Evolutionary conservation across 257 asterid genomes (phyloP), one percentile per base, ranked within the genome.

Genomic region (Paulownia fortunei): DNA sequence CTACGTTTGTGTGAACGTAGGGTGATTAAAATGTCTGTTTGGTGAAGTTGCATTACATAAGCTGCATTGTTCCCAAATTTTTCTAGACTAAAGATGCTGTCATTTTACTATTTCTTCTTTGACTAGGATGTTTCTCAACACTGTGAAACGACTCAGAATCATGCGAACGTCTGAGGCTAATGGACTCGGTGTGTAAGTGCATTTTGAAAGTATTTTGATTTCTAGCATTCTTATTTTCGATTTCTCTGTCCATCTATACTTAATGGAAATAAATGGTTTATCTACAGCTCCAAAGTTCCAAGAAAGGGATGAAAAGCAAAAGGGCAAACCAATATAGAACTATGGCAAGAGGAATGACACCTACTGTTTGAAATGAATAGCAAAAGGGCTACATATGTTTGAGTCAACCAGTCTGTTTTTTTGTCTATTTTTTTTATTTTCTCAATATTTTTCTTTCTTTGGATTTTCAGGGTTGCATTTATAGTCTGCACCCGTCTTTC

Each of bases 61-160:
- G 36, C 2, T 30, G 2, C 3, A 30, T 30, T 30, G 2, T 30
- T 4, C 36, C 36, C 36, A 30, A 30, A 30, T 1, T 30, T 30
- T n/a, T n/a, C n/a, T 30, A 30, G 36, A 30, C 36, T 30, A 30
- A 30, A 30, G 4, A 30, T 32, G 26, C 27, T 55, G 16, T 79
- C 21, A 46, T 12, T 51, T 15, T 0, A 2, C 30, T 49, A 21
- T 61, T 59, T 55, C 62, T 54, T 62, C 39, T 4, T 6, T 16
- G 39, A 71, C 54, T 78, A 93, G 98, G 96, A 91, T 93, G 97
- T 93, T 93, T 67, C 81, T 91, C 80, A 86, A 67, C 85, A 87
- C 96, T 4, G 97, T 86, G 80, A 93, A 89, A 87, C 89, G 98
- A 65, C 94, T 93, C 30, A 84, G 91, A 78, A 93, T 93, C 87